Evolutionary conservation across 192 early-diverging fungal species (phyloP), one percentile per base, ranked within the genome.

Genomic region (Podila epigama): DNA sequence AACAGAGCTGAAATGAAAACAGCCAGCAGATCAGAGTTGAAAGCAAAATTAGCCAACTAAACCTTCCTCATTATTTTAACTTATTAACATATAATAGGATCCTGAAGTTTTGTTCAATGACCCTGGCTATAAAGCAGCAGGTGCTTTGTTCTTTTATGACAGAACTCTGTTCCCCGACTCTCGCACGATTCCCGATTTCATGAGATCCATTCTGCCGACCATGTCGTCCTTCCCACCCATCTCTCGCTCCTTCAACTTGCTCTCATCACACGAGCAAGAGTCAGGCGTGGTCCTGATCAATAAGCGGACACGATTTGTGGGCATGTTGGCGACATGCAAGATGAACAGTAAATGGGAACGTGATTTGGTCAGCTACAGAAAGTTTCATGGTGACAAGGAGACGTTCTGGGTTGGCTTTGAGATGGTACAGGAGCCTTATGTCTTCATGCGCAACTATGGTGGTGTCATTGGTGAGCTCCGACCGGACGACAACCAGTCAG

Each of bases 371-470:
- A 75, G 83, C 35, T 88, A 88, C 32, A 69, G 67, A 10, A 50
- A 69, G 25, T 69, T 83, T 4, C 81, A 85, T 40, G 89, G 89
- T 27, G 90, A 92, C 75, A 92, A 92, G 66, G 90, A 92, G 65
- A 83, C 90, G 7, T 92, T 88, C 51, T 92, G 90, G 90, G 72
- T 88, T 22, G 89, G 87, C 11, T 84, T 70, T 39, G 90, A 91
- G 68, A 79, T 88, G 79, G 37, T 84, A 28, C 79, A 86, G 16
- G 80, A 83, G 35, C 88, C 86, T 15, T 86, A 86, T 60, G 70
- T 66, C 31, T 88, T 85, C 41, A 70, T 81, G 32, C 69, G 71
- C 32, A 81, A 79, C 8, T 77, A 82, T 61, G 85, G 82, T 18
- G 88, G 79, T 7, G 83, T 82, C 18, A 80, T 89, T 37, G 89